Evolutionary conservation across 441 rosid genomes (phyloP), one percentile per base, ranked within the genome.

Genomic region (Codiaeum variegatum): DNA sequence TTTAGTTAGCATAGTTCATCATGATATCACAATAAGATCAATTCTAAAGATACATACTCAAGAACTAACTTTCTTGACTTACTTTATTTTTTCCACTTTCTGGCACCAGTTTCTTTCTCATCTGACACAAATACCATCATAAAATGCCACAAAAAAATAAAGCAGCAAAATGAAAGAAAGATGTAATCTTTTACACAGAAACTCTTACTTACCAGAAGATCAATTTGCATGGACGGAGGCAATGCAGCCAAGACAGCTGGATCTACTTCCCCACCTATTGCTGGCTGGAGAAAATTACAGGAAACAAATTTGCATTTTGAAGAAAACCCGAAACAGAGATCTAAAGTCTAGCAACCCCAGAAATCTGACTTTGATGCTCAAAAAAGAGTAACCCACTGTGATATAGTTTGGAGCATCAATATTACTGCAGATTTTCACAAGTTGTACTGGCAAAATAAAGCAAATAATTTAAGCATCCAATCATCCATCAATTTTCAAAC

Each of bases 211-310:
- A 79, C 93, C 83, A 92, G 86, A 78, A 92, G 89, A 83, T 92
- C 88, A 68, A 85, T 91, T 81, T 86, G 93, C 89, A 94, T 84
- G 49, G 96, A 90, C 73, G 90, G 87, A 76, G 98, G 99, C 88
- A 94, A 86, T 77, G 98, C 84, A 77, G 95, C 89, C 78, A 94
- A 88, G 76, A 94, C 87, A 80, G 83, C 87, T 44, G 94, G 90
- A 86, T 94, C 97, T 67, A 90, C 81, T 77, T 79, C 80, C 73
- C 91, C 93, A 73, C 83, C 74, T 81, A 85, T 81, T 76, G 59
- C 87, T 62, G 92, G 93, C 98, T 91, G 82, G 44, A 78, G 77
- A 24, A 19, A 36, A 34, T 29, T 3, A 21, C 69, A 63, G 19
- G 28, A 73, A 38, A 56, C 44, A 36, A 34, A 47, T 12, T 2